Conservation (phyloP, 2,329 filamentous ascomycete genomes). For the Paecilomyces niveus region DNA sequence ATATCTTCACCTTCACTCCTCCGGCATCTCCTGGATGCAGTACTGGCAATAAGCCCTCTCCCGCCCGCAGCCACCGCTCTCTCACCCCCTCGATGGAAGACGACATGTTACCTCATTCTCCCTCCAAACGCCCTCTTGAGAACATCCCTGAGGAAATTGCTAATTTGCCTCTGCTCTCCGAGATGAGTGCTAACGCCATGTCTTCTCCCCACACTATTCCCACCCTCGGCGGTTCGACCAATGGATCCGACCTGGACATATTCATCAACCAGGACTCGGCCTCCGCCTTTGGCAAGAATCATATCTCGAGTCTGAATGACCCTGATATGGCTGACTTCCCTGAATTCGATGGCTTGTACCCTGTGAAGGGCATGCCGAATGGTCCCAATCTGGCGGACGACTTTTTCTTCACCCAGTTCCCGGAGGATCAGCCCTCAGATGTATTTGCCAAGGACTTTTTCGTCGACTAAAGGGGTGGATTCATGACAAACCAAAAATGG, state of each 20-base stretch:
- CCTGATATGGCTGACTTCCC: slow-evolving; percentile 25
- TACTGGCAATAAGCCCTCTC: slow-evolving; percentile 31
- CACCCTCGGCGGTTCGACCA: slow-evolving; percentile 25
- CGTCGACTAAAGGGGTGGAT: neutral
- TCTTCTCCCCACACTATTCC: slow-evolving; percentile 32
- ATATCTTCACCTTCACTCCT: slow-evolving; percentile 41
- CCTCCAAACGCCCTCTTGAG: slow-evolving; percentile 21
- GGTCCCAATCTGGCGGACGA: slow-evolving; percentile 21
- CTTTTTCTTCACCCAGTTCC: slow-evolving; percentile 29
- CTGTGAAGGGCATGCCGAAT: slow-evolving; percentile 21
- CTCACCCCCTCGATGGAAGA: slow-evolving; percentile 33
- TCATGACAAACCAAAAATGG: neutral
- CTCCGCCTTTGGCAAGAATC: slow-evolving; percentile 19
- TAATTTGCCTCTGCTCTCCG: slow-evolving; percentile 21
- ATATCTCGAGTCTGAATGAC: slow-evolving; percentile 22
- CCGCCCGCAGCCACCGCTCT: slow-evolving; percentile 26
- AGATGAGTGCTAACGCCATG: slow-evolving; percentile 23
- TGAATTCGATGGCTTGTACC: slow-evolving; percentile 28
- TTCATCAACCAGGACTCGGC: slow-evolving; percentile 31
- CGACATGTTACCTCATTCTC: slow-evolving; percentile 28
- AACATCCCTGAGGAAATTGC: slow-evolving; percentile 24
- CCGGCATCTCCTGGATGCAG: slow-evolving; percentile 39
- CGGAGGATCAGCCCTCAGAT: neutral
- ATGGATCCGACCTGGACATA: slow-evolving; percentile 32
- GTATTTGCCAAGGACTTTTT: neutral